A percentile compares a stretch with the other conserved stretches of the same genome.
phyloP scores from a whole-genome alignment of 2,329 filamentous ascomycete genomes.

The Fusarium miscanthi region DNA sequence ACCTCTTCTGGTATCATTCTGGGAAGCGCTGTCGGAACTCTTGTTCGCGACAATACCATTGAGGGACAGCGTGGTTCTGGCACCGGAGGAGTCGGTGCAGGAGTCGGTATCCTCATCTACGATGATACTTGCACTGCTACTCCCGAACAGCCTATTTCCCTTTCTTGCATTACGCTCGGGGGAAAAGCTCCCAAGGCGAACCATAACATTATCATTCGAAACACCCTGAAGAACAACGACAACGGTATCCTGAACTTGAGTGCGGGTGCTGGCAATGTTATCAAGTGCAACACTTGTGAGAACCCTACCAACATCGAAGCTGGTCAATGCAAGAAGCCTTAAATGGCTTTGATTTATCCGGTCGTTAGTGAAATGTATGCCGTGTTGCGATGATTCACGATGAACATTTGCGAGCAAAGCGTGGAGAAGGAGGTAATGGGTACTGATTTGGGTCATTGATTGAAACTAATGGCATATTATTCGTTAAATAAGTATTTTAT shows the following conservation, averaged over 20 bases:
- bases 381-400: not conserved
- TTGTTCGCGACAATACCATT: slow-evolving; percentile 46
- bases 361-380: accelerated
- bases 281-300: slow-evolving; percentile 42
- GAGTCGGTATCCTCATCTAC: slow-evolving; percentile 39
- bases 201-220: slow-evolving; percentile 45
- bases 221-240: slow-evolving; percentile 47
- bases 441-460: accelerated
- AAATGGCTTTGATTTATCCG: too few species aligned
- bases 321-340: slow-evolving; percentile 18
- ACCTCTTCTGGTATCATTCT: slow-evolving; percentile 43
- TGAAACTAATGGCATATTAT: not conserved
- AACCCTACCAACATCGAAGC: slow-evolving; percentile 10
- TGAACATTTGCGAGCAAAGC: not conserved
- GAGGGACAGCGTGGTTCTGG: slow-evolving; percentile 37
- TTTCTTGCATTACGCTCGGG: slow-evolving; percentile 29
- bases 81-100: slow-evolving; percentile 30
- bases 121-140: slow-evolving; percentile 38
- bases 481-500: not conserved
- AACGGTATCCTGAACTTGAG: slow-evolving; percentile 38
- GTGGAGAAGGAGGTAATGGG: not conserved
- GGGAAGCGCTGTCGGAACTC: slow-evolving; percentile 43
- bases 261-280: slow-evolving; percentile 35
- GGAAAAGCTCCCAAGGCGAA: slow-evolving; percentile 31
- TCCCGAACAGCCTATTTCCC: not conserved